Base-by-base conservation (phyloP, 169 alveolate genomes). In the Babesia bovis region DNA sequence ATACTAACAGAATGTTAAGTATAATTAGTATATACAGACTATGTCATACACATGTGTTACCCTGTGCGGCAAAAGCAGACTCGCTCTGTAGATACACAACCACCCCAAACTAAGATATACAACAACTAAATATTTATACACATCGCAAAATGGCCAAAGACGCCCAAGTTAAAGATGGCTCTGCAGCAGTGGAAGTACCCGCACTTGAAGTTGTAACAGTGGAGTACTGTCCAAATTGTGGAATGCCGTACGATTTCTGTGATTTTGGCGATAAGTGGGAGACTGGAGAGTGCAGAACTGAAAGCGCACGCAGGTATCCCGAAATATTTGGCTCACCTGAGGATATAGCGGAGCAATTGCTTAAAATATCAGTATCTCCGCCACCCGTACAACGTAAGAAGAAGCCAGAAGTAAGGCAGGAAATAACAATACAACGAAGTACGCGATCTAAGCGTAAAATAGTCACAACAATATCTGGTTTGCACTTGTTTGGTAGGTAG, bases 181-280 rank as follows among this genome's bases (percentile, higher is more conserved):
- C 51, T 1, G 10, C 68, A 4, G 87, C 51, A 36, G 70, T 68
- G 26, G 73, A 63, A 4, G 60, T 28, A 23, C 49, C 28, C 51
- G 66, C 83, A 13, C 21, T 78, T 38, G 66, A 28, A 19, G 77
- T 82, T 15, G 83, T 71, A 7, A 17, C 44, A 25, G 88, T 81
- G 47, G 84, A 81, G 57, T 81, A 81, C 44, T 81, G 88, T 59
- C 72, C 53, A 52, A 77, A 42, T 33, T 92, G 96, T 72, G 89
- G 92, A 32, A 83, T 92, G 87, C 96, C 96, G 26, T 86, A 76
- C 28, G 96, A 92, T 74, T 92, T 85, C 57, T 92, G 96, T 56
- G 96, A 92, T 56, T 92, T 84, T 53, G 96, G 95, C 4, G 90
- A 67, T 53, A 82, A 68, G 50, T 85, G 90, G 86, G 69, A 63